Evolutionary conservation across 306 rosid species (phyloP), one percentile per base, ranked within the genome.

Genomic region (Arachis stenosperma): DNA sequence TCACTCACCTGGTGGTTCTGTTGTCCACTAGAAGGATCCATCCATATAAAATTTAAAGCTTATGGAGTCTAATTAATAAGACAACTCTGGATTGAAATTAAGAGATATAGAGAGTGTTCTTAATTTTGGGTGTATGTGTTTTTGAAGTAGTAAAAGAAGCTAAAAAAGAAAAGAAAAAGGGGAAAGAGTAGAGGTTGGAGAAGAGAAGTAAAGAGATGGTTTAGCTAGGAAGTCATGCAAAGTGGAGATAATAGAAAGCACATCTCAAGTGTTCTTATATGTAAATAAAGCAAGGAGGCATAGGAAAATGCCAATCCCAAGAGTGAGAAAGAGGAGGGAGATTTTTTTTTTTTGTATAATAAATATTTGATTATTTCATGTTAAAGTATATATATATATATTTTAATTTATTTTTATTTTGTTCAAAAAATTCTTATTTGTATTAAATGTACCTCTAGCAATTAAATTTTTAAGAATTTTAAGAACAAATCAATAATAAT

Each of bases 21-120:
- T 75, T 84, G 90, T 79, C 73, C 96, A 78, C 69, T 82, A 42
- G 94, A 88, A 85, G 96, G 82, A 88, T 93, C 97, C 96, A 93
- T 93, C 84, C 86, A 86, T 81, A 86, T 82, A 84, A 65, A 5
- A 1, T 65, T 9, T 22, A 22, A 56, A 22, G 29, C 7, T 27
- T n/a, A 51, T 29, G 33, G 39, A 43, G 72, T 64, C 6, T 59
- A 4, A 51, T 48, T 22, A 22, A 22, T 22, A 22, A 22, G 27
- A 22, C 27, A 22, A 22, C 27, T 22, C 27, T 22, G 27, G 27
- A 22, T 22, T 22, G 27, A 22, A 22, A 22, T 22, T 22, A 22
- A 22, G 27, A 22, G 27, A 86, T 81, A 86, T 82, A 84, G 61
- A 5, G 37, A 33, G 37, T 33, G 37, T 33, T 33, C 4, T 33